Evolutionary conservation across 352 stramenopile species (phyloP), one percentile per base, ranked within the genome.

Genomic region (Pythium guiyangense): DNA sequence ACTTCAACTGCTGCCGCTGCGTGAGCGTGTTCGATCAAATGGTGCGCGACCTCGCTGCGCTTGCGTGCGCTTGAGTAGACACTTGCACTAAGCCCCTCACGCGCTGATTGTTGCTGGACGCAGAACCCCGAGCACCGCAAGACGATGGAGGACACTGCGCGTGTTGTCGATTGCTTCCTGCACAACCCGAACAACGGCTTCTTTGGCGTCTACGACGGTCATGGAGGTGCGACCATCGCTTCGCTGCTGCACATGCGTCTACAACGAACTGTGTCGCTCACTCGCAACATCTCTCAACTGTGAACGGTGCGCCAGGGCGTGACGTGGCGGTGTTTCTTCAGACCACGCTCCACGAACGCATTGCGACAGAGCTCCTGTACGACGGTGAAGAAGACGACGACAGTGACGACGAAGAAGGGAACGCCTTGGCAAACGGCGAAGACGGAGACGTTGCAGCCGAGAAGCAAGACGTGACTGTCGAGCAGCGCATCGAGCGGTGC

Each of bases 81-180:
- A n/a, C n/a, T n/a, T 15, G 12, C 12, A n/a, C 14, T 44, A 15
- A 44, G 2, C 39, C 18, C 39, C 18, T 20, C 39, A 3, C 11
- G 12, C n/a, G 18, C 4, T 14, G 1, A 18, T 43, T 37, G 31
- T 50, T 20, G 17, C 4, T 10, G 39, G 31, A 9, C 54, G 26
- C 51, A 94, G 84, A 94, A 94, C 58, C 79, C 79, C 3, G 63
- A 73, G 58, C 64, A 79, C 45, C 72, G 84, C 40, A 86, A 90
- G 63, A 91, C 81, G 25, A 94, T 94, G 84, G 84, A 94, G 57
- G 84, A 94, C 70, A 83, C 78, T 17, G 65, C 84, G 56, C 70
- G 78, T 22, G 79, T 92, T 25, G 76, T 92, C 15, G 84, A 94
- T 54, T 73, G 76, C 42, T 91, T 86, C 57, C 59, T 86, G 27